Base-by-base conservation (phyloP, 768 basidiomycete genomes). In the Pisolithus albus region DNA sequence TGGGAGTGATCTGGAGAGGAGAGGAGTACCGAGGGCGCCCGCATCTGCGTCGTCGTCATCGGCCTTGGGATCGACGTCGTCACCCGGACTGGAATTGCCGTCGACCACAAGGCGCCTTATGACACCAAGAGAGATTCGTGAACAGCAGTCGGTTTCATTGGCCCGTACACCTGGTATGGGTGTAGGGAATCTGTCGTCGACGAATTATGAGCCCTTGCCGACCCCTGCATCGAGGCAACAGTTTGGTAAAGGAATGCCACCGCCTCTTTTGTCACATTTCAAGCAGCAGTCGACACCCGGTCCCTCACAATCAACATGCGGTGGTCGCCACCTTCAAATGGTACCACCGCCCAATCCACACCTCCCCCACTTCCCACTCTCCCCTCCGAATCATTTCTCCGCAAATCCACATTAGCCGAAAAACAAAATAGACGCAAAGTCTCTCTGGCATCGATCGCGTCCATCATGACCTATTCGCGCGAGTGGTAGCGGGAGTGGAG, bases 331-430 rank as follows among this genome's bases (percentile, higher is more conserved):
- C 34, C 34, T 11, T 34, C 34, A 13, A 13, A 34, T 34, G 34
- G 10, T 11, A 32, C 9, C 9, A 8, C 13, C 5, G 13, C 34
- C 34, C 34, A 15, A 34, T 34, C 75, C 2, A 79, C 83, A 3
- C 80, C 84, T 0, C 77, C 79, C 40, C 81, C 84, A 0, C 70
- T 84, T 2, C 76, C 82, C 1, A 70, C 72, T 21, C 72, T 83
- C 9, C 82, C 82, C 0, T 83, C 83, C 2, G 84, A 87, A 61
- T 72, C 76, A 1, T 56, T 69, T 11, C 58, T 70, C 18, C 57
- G 52, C 53, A 64, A 59, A 47, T 56, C 68, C 15, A 51, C 47
- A 5, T 36, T 54, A 1, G 43, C 52, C 5, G 71, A 70, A 30
- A 68, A 61, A 49, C 52, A 56, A n/a, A 52, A 56, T 34, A 69